These are phyloP conservation scores for Penicillium ochrochloron DNA, from an alignment of 495 filamentous ascomycete genomes.

Conservation along the genomic window DNA sequence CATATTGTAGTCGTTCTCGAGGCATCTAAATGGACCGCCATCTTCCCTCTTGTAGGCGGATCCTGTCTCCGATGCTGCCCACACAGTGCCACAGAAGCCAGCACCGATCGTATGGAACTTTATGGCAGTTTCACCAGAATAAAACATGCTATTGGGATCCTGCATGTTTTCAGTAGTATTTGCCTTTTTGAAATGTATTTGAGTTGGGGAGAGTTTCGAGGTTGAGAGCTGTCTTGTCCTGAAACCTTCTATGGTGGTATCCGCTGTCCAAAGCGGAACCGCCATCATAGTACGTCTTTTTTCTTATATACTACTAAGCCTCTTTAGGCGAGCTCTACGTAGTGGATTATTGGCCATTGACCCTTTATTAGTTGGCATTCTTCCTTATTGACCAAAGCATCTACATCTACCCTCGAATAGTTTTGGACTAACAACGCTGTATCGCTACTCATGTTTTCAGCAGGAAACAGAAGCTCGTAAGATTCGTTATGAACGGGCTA, in stretches of 20 bases:
- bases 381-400: too few species aligned
- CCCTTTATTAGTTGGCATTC: background rate
- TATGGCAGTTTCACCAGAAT: background rate
- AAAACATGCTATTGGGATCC: too few species aligned
- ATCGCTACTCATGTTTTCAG: too few species aligned
- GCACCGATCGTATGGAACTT: slow-evolving; percentile 21
- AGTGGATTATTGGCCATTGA: too few species aligned
- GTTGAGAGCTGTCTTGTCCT: background rate
- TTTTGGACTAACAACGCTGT: too few species aligned
- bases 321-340: background rate
- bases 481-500: too few species aligned
- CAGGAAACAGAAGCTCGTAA: too few species aligned
- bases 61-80: slow-evolving; percentile 23
- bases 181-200: background rate
- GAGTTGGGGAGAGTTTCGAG: background rate
- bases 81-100: slow-evolving; percentile 39
- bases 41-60: slow-evolving; percentile 43
- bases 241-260: background rate
- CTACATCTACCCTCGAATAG: too few species aligned
- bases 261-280: background rate
- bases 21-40: slow-evolving; percentile 37
- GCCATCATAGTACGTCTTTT: background rate
- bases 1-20: slow-evolving; percentile 42
- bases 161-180: background rate
- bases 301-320: background rate